Conservation (phyloP, 2,329 filamentous ascomycete species). For the Seiridium unicorne region DNA sequence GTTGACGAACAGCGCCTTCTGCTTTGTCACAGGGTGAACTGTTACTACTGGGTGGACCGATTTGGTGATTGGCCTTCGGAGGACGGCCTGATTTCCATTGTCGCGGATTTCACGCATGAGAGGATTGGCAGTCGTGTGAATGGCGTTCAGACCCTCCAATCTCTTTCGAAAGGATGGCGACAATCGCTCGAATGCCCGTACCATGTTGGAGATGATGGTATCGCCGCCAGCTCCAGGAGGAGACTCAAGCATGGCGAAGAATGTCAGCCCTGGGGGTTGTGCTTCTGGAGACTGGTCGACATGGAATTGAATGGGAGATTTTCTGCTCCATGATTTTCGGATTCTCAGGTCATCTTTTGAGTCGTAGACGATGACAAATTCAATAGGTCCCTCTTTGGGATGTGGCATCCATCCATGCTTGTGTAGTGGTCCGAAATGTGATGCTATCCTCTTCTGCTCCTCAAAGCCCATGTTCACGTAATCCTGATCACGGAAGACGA, state of each 20-base stretch:
- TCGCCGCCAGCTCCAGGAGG: conserved; percentile 15
- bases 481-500: conserved; percentile 18
- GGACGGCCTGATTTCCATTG: conserved; percentile 21
- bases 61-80: conserved; percentile 28
- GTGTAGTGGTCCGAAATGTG: conserved; percentile 21
- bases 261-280: conserved; percentile 15
- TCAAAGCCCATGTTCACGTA: conserved; percentile 19
- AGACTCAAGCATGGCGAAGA: conserved; percentile 17
- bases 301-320: conserved; percentile 22
- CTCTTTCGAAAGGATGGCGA: conserved; percentile 16
- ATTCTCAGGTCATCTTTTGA: conserved; percentile 19
- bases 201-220: conserved; percentile 15
- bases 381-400: conserved; percentile 17
- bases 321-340: conserved; percentile 20
- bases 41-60: conserved; percentile 22
- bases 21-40: conserved; percentile 30
- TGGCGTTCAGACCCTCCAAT: conserved; percentile 15
- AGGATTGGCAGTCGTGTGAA: conserved; percentile 18
- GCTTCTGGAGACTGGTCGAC: conserved; percentile 20
- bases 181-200: conserved; percentile 15
- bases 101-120: conserved; percentile 18
- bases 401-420: conserved; percentile 22
- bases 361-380: conserved; percentile 22
- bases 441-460: conserved; percentile 16
- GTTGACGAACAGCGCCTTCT: conserved; percentile 32